Percentiles rank a stretch among this genome's conserved stretches.
phyloP scores from a whole-genome alignment of 2,329 filamentous ascomycete genomes.

The Aureobasidium melanogenum region DNA sequence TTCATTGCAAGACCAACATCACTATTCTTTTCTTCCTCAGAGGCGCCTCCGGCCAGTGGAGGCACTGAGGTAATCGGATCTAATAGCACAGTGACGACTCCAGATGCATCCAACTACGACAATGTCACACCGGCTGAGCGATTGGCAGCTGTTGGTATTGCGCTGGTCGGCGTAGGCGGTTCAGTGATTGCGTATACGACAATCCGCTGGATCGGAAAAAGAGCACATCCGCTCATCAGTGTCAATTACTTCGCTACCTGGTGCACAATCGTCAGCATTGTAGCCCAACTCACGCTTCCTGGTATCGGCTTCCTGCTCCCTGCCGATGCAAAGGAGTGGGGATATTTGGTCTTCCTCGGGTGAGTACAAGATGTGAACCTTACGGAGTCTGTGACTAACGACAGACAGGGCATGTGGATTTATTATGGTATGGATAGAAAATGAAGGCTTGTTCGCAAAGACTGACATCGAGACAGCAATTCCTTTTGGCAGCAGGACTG shows the following conservation, averaged over 20 bases:
- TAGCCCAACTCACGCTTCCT: constrained; percentile 50
- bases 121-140: constrained; percentile 54
- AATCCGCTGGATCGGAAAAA: constrained; percentile 69
- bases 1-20: constrained; percentile 68
- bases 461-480: constrained; percentile 45
- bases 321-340: constrained; percentile 50
- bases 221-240: constrained; percentile 72
- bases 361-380: neutral
- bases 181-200: constrained; percentile 64
- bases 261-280: constrained; percentile 58
- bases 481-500: constrained; percentile 70
- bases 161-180: constrained; percentile 69
- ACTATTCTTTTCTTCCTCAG: constrained; percentile 36
- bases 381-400: neutral
- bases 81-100: constrained; percentile 22
- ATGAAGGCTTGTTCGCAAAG: neutral
- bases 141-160: constrained; percentile 59
- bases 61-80: constrained; percentile 20
- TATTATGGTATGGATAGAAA: constrained; percentile 44
- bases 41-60: constrained; percentile 26
- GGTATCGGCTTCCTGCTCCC: constrained; percentile 51
- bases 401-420: constrained; percentile 54
- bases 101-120: constrained; percentile 30
- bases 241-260: constrained; percentile 75
- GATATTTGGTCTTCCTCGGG: constrained; percentile 59